A percentile compares a stretch with the other conserved stretches of the same genome.
Conservation (phyloP, 225 moss, liverwort and hornwort species). For the Bryum argenteum region DNA sequence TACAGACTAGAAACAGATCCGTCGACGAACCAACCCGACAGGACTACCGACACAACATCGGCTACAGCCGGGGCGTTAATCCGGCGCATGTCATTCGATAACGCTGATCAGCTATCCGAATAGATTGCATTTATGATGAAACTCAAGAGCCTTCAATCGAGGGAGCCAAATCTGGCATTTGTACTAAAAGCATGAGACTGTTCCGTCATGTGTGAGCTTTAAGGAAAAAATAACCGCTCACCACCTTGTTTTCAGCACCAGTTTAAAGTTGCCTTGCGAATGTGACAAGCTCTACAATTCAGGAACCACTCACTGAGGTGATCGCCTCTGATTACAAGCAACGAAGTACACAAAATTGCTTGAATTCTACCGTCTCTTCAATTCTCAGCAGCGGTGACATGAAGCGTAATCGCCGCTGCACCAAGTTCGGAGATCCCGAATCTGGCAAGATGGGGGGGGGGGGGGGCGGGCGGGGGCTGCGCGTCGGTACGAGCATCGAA, state of each 20-base stretch:
- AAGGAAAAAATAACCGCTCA: slow-evolving; percentile 20
- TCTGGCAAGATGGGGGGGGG: too few relatives aligned
- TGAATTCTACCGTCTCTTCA: slow-evolving; percentile 19
- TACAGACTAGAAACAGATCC: too few relatives aligned
- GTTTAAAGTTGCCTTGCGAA: slow-evolving; percentile 16
- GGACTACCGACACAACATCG: too few relatives aligned
- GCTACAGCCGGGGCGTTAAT: too few relatives aligned
- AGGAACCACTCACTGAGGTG: slow-evolving; percentile 6
- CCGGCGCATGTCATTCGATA: too few relatives aligned
- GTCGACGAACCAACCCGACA: too few relatives aligned
- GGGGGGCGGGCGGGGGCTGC: too few relatives aligned
- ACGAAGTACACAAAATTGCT: slow-evolving; percentile 36
- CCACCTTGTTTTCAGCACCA: slow-evolving; percentile 3
- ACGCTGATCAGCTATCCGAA: too few relatives aligned
- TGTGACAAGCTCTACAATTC: slow-evolving; percentile 9
- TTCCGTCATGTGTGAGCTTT: slow-evolving; percentile 8
- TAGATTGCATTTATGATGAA: too few relatives aligned
- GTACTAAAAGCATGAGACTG: background rate
- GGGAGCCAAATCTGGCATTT: background rate
- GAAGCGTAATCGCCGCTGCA: slow-evolving; percentile 21
- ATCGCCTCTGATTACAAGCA: slow-evolving; percentile 20
- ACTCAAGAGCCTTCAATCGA: background rate
- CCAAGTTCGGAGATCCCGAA: slow-evolving; percentile 2
- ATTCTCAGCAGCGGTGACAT: slow-evolving; percentile 16
- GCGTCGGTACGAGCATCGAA: background rate